Conservation (phyloP, 2,329 filamentous ascomycete genomes). For the Beauveria sp. region DNA sequence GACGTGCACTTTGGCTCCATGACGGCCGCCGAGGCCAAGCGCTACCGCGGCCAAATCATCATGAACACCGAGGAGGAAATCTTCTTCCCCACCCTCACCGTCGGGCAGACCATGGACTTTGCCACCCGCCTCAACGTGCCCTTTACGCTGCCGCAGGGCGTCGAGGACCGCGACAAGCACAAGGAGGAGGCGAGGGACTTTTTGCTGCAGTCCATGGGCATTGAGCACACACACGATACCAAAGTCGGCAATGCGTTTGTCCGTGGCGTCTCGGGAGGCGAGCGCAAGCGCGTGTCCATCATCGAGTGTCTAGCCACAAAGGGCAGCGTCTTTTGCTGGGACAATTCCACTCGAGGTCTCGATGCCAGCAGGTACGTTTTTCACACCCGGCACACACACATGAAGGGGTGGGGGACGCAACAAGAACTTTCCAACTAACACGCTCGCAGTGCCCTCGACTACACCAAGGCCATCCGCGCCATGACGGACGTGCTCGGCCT, state of each 20-base stretch:
- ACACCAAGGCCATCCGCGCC: slow-evolving; percentile 51
- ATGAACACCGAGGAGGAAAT: slow-evolving; percentile 65
- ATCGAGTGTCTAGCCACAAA: slow-evolving; percentile 54
- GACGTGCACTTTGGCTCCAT: slow-evolving; percentile 49
- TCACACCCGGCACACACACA: no score
- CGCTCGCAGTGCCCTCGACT: slow-evolving; percentile 44
- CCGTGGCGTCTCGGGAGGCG: slow-evolving; percentile 60
- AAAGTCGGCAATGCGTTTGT: slow-evolving; percentile 62
- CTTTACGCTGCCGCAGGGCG: slow-evolving; percentile 36
- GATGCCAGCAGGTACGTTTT: slow-evolving; percentile 50
- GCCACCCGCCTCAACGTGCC: slow-evolving; percentile 55
- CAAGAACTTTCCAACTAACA: neutral
- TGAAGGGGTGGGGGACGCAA: no score
- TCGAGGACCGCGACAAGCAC: slow-evolving; percentile 34
- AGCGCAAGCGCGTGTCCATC: slow-evolving; percentile 63
- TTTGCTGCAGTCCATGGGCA: slow-evolving; percentile 48
- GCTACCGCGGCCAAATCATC: slow-evolving; percentile 51
- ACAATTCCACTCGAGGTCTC: slow-evolving; percentile 58
- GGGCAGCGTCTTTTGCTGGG: slow-evolving; percentile 57
- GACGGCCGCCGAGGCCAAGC: slow-evolving; percentile 40
- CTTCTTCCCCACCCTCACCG: slow-evolving; percentile 61
- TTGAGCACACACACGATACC: slow-evolving; percentile 53
- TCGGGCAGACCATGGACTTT: slow-evolving; percentile 64
- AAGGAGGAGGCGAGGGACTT: slow-evolving; percentile 43
- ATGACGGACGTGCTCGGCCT: slow-evolving; percentile 56